Evolutionary conservation across 2,329 filamentous ascomycete species (phyloP).

Genomic region (Aspergillus floridensis): DNA sequence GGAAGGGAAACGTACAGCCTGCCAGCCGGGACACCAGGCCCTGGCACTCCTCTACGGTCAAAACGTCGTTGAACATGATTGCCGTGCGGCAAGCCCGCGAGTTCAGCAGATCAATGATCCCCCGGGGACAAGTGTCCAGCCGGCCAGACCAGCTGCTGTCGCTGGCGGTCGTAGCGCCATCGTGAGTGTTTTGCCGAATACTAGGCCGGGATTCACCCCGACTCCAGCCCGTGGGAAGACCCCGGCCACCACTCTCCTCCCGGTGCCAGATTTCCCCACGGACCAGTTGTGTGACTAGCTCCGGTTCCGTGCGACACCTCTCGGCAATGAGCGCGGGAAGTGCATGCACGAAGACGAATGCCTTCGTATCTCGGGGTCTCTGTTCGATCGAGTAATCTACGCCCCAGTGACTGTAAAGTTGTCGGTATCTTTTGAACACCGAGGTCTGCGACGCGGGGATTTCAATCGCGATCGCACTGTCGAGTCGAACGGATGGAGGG

Average conservation of each 20-base stretch:
- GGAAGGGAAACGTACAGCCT: constrained; percentile 48
- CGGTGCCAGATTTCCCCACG: constrained; percentile 71
- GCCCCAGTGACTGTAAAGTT: constrained; percentile 71
- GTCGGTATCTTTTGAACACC: constrained; percentile 55
- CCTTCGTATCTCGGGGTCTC: constrained; percentile 9
- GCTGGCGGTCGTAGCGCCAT: background rate
- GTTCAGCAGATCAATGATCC: constrained; percentile 64
- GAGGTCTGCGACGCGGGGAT: constrained; percentile 59
- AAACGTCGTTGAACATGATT: constrained; percentile 52
- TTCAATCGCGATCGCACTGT: constrained; percentile 60
- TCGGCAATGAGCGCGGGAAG: constrained; percentile 73
- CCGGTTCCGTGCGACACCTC: constrained; percentile 70
- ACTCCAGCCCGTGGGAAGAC: constrained; percentile 1
- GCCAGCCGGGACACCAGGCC: constrained; percentile 39
- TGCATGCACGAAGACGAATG: constrained; percentile 50
- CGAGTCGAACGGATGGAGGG: background rate
- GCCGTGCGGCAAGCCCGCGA: constrained; percentile 50
- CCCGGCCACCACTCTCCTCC: constrained; percentile 51
- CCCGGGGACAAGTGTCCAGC: constrained; percentile 69
- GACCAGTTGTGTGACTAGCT: constrained; percentile 69
- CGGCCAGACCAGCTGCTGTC: constrained; percentile 54
- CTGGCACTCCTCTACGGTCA: constrained; percentile 40
- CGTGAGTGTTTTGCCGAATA: background rate
- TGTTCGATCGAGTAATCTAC: constrained; percentile 58
- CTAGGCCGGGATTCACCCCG: background rate